phyloP scores from a whole-genome alignment of 768 basidiomycete species.

The Collybiopsis confluens region DNA sequence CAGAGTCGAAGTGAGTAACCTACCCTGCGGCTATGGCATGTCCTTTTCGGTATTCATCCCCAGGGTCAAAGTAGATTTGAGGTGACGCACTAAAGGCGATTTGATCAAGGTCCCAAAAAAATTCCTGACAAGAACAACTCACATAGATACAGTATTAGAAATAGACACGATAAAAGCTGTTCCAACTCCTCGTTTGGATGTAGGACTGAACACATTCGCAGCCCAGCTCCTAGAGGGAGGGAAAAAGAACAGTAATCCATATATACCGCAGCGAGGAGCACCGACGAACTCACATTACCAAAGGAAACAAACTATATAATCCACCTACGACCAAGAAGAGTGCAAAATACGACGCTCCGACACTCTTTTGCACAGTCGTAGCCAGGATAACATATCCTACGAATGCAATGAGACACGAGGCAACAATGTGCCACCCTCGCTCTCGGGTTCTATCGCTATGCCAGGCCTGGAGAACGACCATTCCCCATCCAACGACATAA shows the following conservation, averaged over 20 bases:
- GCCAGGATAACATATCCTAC: slow-evolving; percentile 53
- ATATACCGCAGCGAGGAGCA: no score
- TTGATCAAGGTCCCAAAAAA: not conserved
- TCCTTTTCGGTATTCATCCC: slow-evolving; percentile 46
- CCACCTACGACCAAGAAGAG: slow-evolving; percentile 54
- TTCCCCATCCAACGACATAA: slow-evolving; percentile 41
- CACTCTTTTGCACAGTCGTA: slow-evolving; percentile 43
- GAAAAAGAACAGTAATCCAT: no score
- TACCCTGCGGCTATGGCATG: slow-evolving; percentile 53
- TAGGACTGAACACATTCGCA: slow-evolving; percentile 55
- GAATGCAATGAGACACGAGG: slow-evolving; percentile 39
- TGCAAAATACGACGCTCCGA: slow-evolving; percentile 54
- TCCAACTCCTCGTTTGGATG: slow-evolving; percentile 56
- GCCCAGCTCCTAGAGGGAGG: slow-evolving; percentile 47
- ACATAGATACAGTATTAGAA: slow-evolving; percentile 59
- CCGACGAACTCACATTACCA: slow-evolving; percentile 38
- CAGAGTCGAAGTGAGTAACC: not conserved
- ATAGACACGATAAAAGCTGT: slow-evolving; percentile 59
- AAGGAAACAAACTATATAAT: slow-evolving; percentile 51
- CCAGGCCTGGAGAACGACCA: slow-evolving; percentile 50
- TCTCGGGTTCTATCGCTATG: slow-evolving; percentile 52
- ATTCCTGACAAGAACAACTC: slow-evolving; percentile 12
- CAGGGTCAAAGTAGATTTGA: slow-evolving; percentile 53
- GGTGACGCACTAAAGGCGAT: slow-evolving; percentile 37
- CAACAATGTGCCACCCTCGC: slow-evolving; percentile 54